Evolutionary conservation across 202 grass and related monocot species (phyloP), one percentile per base, ranked within the genome.

Genomic region (Eragrostis tef): DNA sequence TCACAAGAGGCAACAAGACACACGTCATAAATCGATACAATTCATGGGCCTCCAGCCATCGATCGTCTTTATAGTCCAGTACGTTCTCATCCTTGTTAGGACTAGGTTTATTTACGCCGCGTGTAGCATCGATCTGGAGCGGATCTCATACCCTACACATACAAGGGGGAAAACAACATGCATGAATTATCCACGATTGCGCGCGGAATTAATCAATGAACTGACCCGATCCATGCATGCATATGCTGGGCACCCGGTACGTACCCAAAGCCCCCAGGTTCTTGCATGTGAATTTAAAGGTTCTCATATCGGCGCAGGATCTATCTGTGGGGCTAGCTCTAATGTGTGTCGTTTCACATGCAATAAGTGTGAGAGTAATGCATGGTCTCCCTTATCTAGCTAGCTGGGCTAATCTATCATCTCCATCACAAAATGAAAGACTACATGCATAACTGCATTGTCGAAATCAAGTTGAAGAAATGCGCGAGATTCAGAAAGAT

Each of bases 91-190:
- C 14, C 45, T 43, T 54, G 15, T 63, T 63, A 65, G 29, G 58
- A 71, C 17, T 73, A 73, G 67, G 57, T 64, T 85, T 73, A 73
- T 73, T 85, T 64, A 65, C 75, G 11, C 11, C 56, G 26, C 12
- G 56, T 57, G 44, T 15, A 21, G 43, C 7, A 73, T 62, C 67
- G 34, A 39, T 39, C 34, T 17, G 26, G 43, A 63, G 54, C 42
- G 39, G 67, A 82, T 82, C 22, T 59, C 58, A 20, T 56, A n/a
- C 51, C 57, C 54, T 39, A 39, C 34, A 39, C 54, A 24, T 9
- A 58, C 9, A 58, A 2, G 9, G 9, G 9, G 7, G 16, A n/a
- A n/a, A 20, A 9, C 2, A 39, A 20, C 51, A 54, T 1, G 9
- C 19, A 54, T 3, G 34, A 39, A 8, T 9, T 21, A 56, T 58